A percentile compares a stretch with the other conserved stretches of the same genome.
Evolutionary conservation across 495 filamentous ascomycete species (phyloP).

Genomic region (Penicillium macrosclerotiorum): DNA sequence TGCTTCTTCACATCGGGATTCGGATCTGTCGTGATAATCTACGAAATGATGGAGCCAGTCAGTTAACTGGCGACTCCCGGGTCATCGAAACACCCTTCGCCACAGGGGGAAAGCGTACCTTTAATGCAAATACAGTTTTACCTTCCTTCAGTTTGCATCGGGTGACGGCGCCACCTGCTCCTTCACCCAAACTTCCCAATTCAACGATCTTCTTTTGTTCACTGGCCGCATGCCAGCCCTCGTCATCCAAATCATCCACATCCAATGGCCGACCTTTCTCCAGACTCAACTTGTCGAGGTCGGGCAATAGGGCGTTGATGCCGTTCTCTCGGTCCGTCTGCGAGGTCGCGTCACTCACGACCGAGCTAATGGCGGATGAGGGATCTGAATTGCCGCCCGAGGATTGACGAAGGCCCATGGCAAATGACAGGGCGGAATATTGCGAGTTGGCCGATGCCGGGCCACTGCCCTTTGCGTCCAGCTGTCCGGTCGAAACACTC

Average conservation of each 20-base stretch:
- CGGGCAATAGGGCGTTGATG: constrained; percentile 61
- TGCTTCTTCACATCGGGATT: constrained; percentile 98
- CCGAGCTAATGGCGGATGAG: constrained; percentile 79
- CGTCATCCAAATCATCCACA: constrained; percentile 91
- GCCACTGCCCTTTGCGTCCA: constrained; percentile 71
- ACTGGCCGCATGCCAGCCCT: constrained; percentile 90
- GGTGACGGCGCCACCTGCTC: constrained; percentile 93
- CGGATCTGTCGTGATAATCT: constrained; percentile 98
- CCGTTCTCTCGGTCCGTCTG: constrained; percentile 77
- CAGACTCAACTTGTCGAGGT: constrained; percentile 69
- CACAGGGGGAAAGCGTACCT: constrained; percentile 67
- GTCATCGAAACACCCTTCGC: no score
- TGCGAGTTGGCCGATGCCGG: constrained; percentile 82
- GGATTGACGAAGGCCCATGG: constrained; percentile 59
- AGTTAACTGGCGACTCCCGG: no score
- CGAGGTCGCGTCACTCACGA: constrained; percentile 63
- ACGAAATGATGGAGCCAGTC: no score
- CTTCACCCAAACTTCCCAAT: constrained; percentile 88
- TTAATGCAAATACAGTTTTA: constrained; percentile 93
- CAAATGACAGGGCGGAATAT: constrained; percentile 73
- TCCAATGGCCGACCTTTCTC: constrained; percentile 81
- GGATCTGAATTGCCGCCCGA: constrained; percentile 74
- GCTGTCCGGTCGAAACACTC: constrained; percentile 68
- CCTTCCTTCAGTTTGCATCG: constrained; percentile 83
- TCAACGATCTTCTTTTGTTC: constrained; percentile 83